Percentiles rank a stretch among this genome's conserved stretches.
These are phyloP conservation scores for Candida rishiriensis DNA, from an alignment of 805 yeast genomes.

Conservation along the genomic window DNA sequence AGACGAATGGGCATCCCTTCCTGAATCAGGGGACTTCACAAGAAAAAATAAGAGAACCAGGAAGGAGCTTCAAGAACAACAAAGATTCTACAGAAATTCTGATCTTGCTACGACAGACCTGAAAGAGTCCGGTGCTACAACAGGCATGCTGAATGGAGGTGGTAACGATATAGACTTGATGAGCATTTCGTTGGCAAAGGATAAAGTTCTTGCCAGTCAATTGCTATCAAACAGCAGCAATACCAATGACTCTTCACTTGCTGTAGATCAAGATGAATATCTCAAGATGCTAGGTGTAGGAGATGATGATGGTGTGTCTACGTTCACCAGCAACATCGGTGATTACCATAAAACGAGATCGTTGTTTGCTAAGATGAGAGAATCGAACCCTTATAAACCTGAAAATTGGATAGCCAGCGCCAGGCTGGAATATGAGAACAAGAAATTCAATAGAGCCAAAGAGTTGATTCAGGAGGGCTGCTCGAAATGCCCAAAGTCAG, in stretches of 20 bases:
- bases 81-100: conserved; percentile 78
- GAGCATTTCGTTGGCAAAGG: conserved; percentile 60
- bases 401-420: conserved; percentile 88
- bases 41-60: conserved; percentile 70
- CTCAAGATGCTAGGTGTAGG: conserved; percentile 34
- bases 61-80: conserved; percentile 53
- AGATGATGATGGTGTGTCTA: conserved; percentile 9
- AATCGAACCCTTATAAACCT: conserved; percentile 67
- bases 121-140: conserved; percentile 30
- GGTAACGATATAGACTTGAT: conserved; percentile 39
- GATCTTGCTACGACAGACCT: conserved; percentile 51
- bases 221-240: conserved; percentile 37
- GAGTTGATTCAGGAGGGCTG: conserved; percentile 72
- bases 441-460: conserved; percentile 52
- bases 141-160: conserved; percentile 19
- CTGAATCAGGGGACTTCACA: conserved; percentile 88
- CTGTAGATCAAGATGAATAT: conserved; percentile 36
- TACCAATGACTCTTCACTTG: neutral
- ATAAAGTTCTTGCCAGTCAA: conserved; percentile 49
- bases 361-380: conserved; percentile 63
- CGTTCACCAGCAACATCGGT: conserved; percentile 35
- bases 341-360: conserved; percentile 57
- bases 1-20: conserved; percentile 77
- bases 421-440: conserved; percentile 64
- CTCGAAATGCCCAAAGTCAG: conserved; percentile 55